Evolutionary conservation across 129 eudicot species (phyloP).

Genomic region (Scalesia atractyloides): DNA sequence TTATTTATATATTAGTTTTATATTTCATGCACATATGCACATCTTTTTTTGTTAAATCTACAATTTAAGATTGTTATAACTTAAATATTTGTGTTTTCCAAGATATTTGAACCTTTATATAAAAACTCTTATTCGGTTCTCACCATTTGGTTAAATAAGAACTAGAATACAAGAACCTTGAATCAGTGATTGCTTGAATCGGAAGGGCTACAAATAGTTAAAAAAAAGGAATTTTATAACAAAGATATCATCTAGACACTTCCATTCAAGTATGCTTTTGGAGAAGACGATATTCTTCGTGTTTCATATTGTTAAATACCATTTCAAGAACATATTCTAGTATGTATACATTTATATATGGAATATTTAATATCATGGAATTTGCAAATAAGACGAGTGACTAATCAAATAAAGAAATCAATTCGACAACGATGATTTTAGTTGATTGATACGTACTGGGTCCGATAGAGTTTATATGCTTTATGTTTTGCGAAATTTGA

Average conservation of each 20-base stretch:
- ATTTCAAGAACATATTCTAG: constrained; percentile 33
- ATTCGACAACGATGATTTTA: constrained; percentile 15
- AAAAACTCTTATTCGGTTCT: too few relatives aligned
- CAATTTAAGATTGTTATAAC: too few relatives aligned
- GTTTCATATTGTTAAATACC: constrained; percentile 21
- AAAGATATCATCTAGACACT: constrained; percentile 16
- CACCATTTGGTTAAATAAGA: too few relatives aligned
- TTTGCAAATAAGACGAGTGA: constrained; percentile 37
- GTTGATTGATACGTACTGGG: constrained; percentile 25
- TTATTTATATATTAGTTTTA: too few relatives aligned
- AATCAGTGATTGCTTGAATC: too few relatives aligned
- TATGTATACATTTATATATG: constrained; percentile 7
- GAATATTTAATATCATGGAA: constrained; percentile 33
- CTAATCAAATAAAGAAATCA: constrained; percentile 32
- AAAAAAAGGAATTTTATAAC: constrained; percentile 8
- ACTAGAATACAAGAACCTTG: too few relatives aligned
- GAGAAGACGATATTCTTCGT: constrained; percentile 34
- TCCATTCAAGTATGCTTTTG: constrained; percentile 28
- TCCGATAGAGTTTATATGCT: constrained; percentile 20
- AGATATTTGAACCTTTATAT: neutral
- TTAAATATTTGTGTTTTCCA: neutral
- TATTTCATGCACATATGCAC: neutral
- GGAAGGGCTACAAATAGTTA: neutral
- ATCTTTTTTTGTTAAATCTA: neutral
- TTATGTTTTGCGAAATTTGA: constrained; percentile 29